Conservation (phyloP, 2,329 filamentous ascomycete genomes). For the Colletotrichum destructivum region DNA sequence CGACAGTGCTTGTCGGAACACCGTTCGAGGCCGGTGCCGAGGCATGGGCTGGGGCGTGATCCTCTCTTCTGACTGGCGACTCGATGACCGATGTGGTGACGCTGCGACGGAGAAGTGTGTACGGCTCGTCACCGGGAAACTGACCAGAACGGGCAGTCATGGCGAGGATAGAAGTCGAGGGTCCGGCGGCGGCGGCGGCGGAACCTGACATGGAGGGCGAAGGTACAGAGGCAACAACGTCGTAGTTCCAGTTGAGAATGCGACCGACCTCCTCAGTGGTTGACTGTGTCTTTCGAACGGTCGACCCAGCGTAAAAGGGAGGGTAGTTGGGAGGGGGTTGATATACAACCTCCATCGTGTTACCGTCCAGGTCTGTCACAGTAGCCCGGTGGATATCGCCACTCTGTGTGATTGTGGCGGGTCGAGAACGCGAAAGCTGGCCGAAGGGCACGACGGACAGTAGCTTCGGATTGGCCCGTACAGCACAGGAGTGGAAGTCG, state of each 20-base stretch:
- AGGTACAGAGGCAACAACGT: constrained; percentile 53
- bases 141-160: constrained; percentile 45
- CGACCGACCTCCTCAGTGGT: constrained; percentile 58
- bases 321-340: constrained; percentile 54
- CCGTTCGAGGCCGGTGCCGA: constrained; percentile 48
- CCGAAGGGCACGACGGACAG: constrained; percentile 49
- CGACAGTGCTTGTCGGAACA: constrained; percentile 70
- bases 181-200: not conserved
- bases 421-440: constrained; percentile 58
- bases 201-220: constrained; percentile 12
- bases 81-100: constrained; percentile 55
- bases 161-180: constrained; percentile 38
- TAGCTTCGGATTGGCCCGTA: constrained; percentile 72
- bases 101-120: constrained; percentile 50
- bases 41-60: constrained; percentile 44
- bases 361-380: constrained; percentile 86
- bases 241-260: constrained; percentile 66
- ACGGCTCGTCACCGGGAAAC: constrained; percentile 46
- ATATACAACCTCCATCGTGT: constrained; percentile 85
- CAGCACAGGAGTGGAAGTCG: constrained; percentile 79
- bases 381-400: constrained; percentile 61
- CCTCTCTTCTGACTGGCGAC: constrained; percentile 38
- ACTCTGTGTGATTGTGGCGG: constrained; percentile 52
- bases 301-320: constrained; percentile 52
- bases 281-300: constrained; percentile 54